Evolutionary conservation across 441 rosid genomes (phyloP).

Genomic region (Isatis lusitanica): DNA sequence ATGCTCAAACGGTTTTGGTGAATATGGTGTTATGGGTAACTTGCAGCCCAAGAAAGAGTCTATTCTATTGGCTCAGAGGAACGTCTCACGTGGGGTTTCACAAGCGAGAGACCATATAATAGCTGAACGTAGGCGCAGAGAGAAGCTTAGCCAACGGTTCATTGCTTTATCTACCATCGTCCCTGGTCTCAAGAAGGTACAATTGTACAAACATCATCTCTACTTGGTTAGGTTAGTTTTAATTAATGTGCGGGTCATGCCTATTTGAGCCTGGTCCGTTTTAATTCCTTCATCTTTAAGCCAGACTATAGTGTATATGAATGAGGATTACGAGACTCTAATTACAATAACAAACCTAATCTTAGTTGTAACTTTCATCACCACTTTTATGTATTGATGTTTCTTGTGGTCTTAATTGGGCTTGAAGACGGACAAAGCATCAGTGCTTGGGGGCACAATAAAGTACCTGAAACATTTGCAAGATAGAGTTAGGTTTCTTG

Average conservation of each 20-base stretch:
- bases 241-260: not conserved
- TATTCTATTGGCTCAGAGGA: not conserved
- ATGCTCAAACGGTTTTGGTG: constrained; percentile 5
- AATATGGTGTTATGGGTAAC: not conserved
- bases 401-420: not conserved
- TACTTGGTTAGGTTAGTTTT: not conserved
- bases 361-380: not conserved
- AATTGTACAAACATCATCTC: not conserved
- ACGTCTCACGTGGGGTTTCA: constrained; percentile 18
- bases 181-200: constrained; percentile 79
- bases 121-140: constrained; percentile 75
- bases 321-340: not conserved
- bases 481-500: constrained; percentile 61
- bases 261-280: not conserved
- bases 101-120: constrained; percentile 67
- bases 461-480: constrained; percentile 79
- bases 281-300: not conserved
- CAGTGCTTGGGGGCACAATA: constrained; percentile 79
- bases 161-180: constrained; percentile 75
- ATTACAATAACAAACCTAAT: not conserved
- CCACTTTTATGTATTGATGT: not conserved
- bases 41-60: constrained; percentile 10
- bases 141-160: constrained; percentile 70
- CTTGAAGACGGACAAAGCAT: constrained; percentile 42
- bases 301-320: not conserved